These are phyloP conservation scores for Albophoma yamanashiensis DNA, from an alignment of 2,329 filamentous ascomycete species.

Conservation along the genomic window DNA sequence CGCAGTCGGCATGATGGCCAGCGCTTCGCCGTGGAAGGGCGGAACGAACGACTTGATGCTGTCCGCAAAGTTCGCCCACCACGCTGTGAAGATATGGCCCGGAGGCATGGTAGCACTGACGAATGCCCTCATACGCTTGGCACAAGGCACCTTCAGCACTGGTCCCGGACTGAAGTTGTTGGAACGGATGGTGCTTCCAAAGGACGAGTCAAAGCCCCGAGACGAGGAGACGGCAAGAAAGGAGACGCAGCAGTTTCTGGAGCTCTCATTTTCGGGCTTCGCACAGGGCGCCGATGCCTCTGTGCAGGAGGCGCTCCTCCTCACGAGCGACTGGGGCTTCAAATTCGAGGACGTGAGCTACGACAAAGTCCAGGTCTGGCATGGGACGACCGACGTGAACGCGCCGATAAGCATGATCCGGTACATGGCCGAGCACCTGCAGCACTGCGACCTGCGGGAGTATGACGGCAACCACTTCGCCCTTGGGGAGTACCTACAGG, in stretches of 20 bases:
- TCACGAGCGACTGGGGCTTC: conserved; percentile 20
- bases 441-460: conserved; percentile 19
- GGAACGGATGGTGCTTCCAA: neutral
- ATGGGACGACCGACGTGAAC: conserved; percentile 20
- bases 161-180: neutral
- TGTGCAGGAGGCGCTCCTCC: conserved; percentile 18
- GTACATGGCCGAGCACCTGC: conserved; percentile 24
- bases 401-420: conserved; percentile 20
- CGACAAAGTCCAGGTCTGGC: conserved; percentile 18
- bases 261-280: conserved; percentile 14
- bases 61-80: conserved; percentile 3
- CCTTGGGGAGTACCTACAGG: conserved; percentile 13
- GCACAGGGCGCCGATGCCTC: conserved; percentile 13
- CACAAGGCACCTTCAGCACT: neutral
- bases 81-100: conserved; percentile 7
- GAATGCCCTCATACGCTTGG: neutral
- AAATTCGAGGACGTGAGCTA: conserved; percentile 15
- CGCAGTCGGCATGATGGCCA: conserved; percentile 25
- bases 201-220: neutral
- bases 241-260: conserved; percentile 16
- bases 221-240: conserved; percentile 10
- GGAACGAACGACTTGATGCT: conserved; percentile 18
- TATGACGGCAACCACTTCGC: conserved; percentile 22
- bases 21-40: conserved; percentile 21
- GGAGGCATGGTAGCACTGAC: neutral